These are phyloP conservation scores for Podaxis mareebaensis DNA, from an alignment of 768 basidiomycete species.

Conservation along the genomic window DNA sequence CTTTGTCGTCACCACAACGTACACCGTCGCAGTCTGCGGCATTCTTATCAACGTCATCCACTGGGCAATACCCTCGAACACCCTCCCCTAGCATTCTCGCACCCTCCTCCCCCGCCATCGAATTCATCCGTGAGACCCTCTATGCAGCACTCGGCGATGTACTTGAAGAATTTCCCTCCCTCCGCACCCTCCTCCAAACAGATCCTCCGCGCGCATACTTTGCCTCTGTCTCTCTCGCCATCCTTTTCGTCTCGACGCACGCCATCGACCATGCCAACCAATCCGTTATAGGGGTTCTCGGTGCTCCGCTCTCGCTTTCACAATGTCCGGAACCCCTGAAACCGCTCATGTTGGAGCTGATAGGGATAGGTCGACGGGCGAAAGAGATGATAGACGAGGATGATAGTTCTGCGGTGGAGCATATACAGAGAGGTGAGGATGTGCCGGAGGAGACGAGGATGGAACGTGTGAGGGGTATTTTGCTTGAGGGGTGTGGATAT, in stretches of 20 bases:
- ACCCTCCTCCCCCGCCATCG: slow-evolving; percentile 54
- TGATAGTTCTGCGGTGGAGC: slow-evolving; percentile 48
- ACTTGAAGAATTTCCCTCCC: slow-evolving; percentile 52
- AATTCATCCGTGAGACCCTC: slow-evolving; percentile 83
- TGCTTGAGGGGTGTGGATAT: slow-evolving; percentile 56
- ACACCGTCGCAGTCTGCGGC: background rate
- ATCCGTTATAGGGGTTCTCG: slow-evolving; percentile 55
- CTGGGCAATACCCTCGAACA: slow-evolving; percentile 19
- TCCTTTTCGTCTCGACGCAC: slow-evolving; percentile 64
- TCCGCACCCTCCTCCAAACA: slow-evolving; percentile 54
- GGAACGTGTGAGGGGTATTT: slow-evolving; percentile 57
- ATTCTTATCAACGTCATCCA: background rate
- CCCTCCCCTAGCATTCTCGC: slow-evolving; percentile 39
- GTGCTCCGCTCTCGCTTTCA: slow-evolving; percentile 50
- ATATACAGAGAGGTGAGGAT: slow-evolving; percentile 34
- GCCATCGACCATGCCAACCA: slow-evolving; percentile 49
- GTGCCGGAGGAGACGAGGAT: slow-evolving; percentile 47
- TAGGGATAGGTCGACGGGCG: slow-evolving; percentile 51
- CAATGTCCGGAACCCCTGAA: slow-evolving; percentile 65
- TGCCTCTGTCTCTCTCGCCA: slow-evolving; percentile 68
- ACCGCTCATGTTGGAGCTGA: slow-evolving; percentile 72
- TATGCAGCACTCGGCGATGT: slow-evolving; percentile 80
- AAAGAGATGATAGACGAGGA: slow-evolving; percentile 56
- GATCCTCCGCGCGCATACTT: slow-evolving; percentile 81
- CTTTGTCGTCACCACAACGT: background rate